These are phyloP conservation scores for Crepidotus variabilis DNA, from an alignment of 768 basidiomycete genomes.

Conservation along the genomic window DNA sequence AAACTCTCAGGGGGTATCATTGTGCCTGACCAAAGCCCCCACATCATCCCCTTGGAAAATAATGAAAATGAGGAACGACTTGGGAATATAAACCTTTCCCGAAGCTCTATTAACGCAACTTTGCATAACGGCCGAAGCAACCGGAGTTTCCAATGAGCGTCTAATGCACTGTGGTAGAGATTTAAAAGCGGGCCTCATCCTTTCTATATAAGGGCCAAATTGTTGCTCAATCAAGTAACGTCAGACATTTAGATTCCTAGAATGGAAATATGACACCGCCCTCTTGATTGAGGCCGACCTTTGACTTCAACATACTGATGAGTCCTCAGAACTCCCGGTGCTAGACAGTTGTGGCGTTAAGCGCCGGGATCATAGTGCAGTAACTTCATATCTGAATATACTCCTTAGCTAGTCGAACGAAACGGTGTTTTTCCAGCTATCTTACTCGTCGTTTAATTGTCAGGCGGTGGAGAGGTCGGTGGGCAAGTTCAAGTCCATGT, in stretches of 20 bases:
- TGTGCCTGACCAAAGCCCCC: not conserved
- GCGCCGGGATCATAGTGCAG: not conserved
- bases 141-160: not conserved
- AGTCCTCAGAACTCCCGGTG: not conserved
- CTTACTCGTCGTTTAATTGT: not conserved
- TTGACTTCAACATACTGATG: not conserved
- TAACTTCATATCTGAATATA: too few relatives aligned
- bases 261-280: not conserved
- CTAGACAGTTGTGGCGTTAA: not conserved
- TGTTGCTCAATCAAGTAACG: not conserved
- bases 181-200: not conserved
- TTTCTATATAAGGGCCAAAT: not conserved
- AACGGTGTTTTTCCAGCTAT: too few relatives aligned
- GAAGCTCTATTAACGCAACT: not conserved
- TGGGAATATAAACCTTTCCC: not conserved
- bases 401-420: too few relatives aligned
- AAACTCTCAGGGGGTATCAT: not conserved
- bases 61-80: not conserved
- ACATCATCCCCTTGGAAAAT: not conserved
- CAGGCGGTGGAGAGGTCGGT: too few relatives aligned
- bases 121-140: not conserved
- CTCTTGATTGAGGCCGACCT: not conserved
- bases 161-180: too few relatives aligned
- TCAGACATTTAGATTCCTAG: not conserved
- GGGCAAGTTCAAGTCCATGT: too few relatives aligned